Conservation (phyloP, 2,329 filamentous ascomycete species). For the Elsinoe australis region DNA sequence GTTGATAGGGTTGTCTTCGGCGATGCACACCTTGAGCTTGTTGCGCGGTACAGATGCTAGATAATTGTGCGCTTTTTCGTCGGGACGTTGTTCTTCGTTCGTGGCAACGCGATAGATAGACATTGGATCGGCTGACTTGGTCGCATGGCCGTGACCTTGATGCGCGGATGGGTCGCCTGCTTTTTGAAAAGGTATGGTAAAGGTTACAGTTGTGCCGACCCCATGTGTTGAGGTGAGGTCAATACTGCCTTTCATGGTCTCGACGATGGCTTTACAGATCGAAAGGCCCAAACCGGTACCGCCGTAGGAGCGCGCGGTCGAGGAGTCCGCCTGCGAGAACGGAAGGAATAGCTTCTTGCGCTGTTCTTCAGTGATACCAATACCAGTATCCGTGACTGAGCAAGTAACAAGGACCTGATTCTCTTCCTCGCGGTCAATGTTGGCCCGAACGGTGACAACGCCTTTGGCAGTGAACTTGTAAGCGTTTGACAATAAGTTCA, state of each 20-base stretch:
- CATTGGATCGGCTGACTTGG: slow-evolving; percentile 46
- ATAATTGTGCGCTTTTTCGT: slow-evolving; percentile 44
- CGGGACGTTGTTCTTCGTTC: slow-evolving; percentile 35
- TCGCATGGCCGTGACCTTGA: slow-evolving; percentile 22
- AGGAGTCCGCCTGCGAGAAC: slow-evolving; percentile 87
- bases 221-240: slow-evolving; percentile 70
- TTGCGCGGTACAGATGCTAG: slow-evolving; percentile 67
- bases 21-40: slow-evolving; percentile 80
- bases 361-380: slow-evolving; percentile 77
- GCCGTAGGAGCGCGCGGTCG: slow-evolving; percentile 82
- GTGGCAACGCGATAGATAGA: slow-evolving; percentile 47
- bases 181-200: slow-evolving; percentile 80
- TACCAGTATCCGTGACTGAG: slow-evolving; percentile 82
- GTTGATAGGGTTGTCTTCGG: slow-evolving; percentile 92
- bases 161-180: slow-evolving; percentile 21
- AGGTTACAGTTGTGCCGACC: slow-evolving; percentile 64
- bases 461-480: slow-evolving; percentile 89
- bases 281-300: slow-evolving; percentile 85
- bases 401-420: slow-evolving; percentile 69
- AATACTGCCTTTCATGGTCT: slow-evolving; percentile 84
- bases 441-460: slow-evolving; percentile 73
- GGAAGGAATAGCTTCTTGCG: slow-evolving; percentile 82
- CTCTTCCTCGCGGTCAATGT: slow-evolving; percentile 61
- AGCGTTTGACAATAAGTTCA: slow-evolving; percentile 85
- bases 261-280: slow-evolving; percentile 90